Evolutionary conservation across 441 rosid genomes (phyloP).

Genomic region (Bruguiera hainesii): DNA sequence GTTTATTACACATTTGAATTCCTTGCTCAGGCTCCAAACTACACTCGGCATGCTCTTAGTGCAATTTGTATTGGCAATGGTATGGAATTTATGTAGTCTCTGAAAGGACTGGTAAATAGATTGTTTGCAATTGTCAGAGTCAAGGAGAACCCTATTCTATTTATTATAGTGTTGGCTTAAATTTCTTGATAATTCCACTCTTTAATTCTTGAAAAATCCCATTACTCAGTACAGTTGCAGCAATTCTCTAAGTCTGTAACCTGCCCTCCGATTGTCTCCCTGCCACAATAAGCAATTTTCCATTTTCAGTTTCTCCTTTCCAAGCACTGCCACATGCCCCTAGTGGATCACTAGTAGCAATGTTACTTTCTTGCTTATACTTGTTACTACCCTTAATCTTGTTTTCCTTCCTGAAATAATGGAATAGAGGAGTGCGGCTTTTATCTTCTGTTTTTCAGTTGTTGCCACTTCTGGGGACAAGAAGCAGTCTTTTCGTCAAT

Average conservation of each 20-base stretch:
- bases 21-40: slow-evolving; percentile 76
- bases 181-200: neutral
- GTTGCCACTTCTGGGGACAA: no score
- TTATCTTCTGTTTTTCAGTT: no score
- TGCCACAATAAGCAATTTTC: no score
- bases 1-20: slow-evolving; percentile 78
- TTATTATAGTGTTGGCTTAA: no score
- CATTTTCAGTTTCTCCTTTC: neutral
- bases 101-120: slow-evolving; percentile 1
- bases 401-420: no score
- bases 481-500: no score
- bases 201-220: neutral
- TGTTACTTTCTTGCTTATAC: no score
- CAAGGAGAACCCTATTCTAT: no score
- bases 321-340: neutral
- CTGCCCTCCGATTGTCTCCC: no score
- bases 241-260: no score
- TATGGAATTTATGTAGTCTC: slow-evolving; percentile 21
- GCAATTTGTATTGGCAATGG: slow-evolving; percentile 68
- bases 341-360: neutral
- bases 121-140: neutral
- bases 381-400: no score
- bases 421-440: no score
- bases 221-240: neutral
- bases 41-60: slow-evolving; percentile 79